Conservation (phyloP, 2,329 filamentous ascomycete species). For the Ophiocordyceps sinensis region DNA sequence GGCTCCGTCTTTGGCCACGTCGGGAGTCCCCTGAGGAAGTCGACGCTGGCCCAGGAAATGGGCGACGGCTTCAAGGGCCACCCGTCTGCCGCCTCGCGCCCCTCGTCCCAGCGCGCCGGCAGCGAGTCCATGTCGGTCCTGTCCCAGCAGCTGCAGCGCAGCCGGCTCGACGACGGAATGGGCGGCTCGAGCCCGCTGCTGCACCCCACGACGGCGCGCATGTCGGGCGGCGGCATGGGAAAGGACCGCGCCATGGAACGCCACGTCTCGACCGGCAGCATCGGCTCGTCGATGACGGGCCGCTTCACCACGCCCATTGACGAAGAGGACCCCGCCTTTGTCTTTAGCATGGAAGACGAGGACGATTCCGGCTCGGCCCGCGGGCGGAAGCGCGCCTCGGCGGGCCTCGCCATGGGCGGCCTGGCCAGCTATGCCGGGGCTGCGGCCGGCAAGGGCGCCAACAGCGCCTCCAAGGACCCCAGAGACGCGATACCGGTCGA, state of each 20-base stretch:
- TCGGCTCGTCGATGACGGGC: slow-evolving; percentile 37
- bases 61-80: slow-evolving; percentile 19
- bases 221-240: slow-evolving; percentile 22
- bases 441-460: slow-evolving; percentile 13
- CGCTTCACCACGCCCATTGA: slow-evolving; percentile 51
- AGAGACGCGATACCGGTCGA: slow-evolving; percentile 15
- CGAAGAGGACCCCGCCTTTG: slow-evolving; percentile 48
- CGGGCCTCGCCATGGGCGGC: slow-evolving; percentile 22
- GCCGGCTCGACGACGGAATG: slow-evolving; percentile 34
- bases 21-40: slow-evolving; percentile 50
- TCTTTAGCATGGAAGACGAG: slow-evolving; percentile 54
- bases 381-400: slow-evolving; percentile 34
- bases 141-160: slow-evolving; percentile 48
- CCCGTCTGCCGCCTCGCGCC: slow-evolving; percentile 18
- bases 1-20: slow-evolving; percentile 51
- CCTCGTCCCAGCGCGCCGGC: slow-evolving; percentile 23
- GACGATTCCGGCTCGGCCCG: slow-evolving; percentile 33
- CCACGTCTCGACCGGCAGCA: slow-evolving; percentile 44
- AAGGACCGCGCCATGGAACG: slow-evolving; percentile 34
- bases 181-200: slow-evolving; percentile 32
- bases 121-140: slow-evolving; percentile 43
- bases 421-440: slow-evolving; percentile 28
- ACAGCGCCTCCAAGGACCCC: slow-evolving; percentile 13
- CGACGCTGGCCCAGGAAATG: slow-evolving; percentile 41
- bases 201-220: slow-evolving; percentile 31